Evolutionary conservation across 257 asterid genomes (phyloP).

Genomic region (Petunia secreta): DNA sequence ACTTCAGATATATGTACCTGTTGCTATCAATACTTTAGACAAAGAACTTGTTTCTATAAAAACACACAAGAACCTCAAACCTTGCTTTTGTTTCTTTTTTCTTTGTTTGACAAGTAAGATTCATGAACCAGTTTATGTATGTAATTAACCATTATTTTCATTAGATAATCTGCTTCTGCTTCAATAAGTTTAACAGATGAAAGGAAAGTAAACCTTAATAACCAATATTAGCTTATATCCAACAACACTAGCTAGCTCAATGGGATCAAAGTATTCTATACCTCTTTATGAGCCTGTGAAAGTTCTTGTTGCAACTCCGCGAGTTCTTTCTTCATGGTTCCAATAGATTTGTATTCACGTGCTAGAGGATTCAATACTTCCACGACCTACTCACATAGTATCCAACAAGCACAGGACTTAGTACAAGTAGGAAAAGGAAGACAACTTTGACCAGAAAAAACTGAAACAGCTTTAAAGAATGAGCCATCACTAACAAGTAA

Average conservation of each 20-base stretch:
- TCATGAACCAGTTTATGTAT: neutral
- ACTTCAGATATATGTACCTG: conserved; percentile 96
- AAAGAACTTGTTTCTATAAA: neutral
- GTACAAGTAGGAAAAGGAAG: neutral
- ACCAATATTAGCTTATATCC: conserved; percentile 7
- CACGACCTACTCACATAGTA: conserved; percentile 57
- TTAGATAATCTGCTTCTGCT: neutral
- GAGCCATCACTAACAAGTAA: neutral
- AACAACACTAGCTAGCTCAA: conserved; percentile 4
- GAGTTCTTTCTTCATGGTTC: conserved; percentile 84
- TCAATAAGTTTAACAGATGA: neutral
- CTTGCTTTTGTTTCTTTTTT: neutral
- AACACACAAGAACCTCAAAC: neutral
- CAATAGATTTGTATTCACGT: conserved; percentile 92
- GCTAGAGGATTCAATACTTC: conserved; percentile 96
- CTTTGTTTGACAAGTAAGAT: neutral
- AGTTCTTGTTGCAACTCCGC: conserved; percentile 85
- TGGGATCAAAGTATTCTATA: conserved; percentile 24
- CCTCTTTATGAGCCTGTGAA: conserved; percentile 84
- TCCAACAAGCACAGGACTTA: neutral
- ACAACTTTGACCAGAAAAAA: neutral
- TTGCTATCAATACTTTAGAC: conserved; percentile 22
- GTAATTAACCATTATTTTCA: neutral
- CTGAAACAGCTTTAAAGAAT: neutral
- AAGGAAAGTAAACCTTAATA: neutral